Evolutionary conservation across 805 yeast genomes (phyloP).

Genomic region (Starmerella apicola): DNA sequence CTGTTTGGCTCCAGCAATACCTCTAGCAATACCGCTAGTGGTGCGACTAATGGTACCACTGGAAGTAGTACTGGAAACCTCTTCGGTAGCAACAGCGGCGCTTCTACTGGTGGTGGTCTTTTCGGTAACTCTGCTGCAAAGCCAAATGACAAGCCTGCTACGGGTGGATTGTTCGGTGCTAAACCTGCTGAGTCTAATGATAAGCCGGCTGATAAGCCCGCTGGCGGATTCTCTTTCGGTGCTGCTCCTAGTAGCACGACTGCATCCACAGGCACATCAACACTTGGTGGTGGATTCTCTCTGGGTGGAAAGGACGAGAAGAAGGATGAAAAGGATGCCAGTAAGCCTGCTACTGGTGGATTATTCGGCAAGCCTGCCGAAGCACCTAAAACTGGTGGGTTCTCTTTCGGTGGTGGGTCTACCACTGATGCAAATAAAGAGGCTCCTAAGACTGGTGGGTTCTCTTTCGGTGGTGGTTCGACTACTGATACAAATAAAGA

Average conservation of each 20-base stretch:
- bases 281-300: background rate
- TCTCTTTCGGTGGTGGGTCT: no score
- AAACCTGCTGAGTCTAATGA: conserved; percentile 8
- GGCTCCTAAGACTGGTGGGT: no score
- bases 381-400: no score
- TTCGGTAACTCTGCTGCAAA: background rate
- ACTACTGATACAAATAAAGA: conserved; percentile 14
- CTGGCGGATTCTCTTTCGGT: conserved; percentile 25
- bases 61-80: conserved; percentile 1
- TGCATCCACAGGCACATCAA: background rate
- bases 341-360: no score
- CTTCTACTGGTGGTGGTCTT: background rate
- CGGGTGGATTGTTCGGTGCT: conserved; percentile 14
- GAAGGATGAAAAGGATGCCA: no score
- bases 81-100: conserved; percentile 6
- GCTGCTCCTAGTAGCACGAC: conserved; percentile 1
- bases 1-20: conserved; percentile 10
- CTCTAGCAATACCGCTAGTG: background rate
- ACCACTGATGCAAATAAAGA: conserved; percentile 12
- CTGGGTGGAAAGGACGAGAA: no score
- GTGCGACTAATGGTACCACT: background rate
- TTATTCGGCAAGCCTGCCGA: no score
- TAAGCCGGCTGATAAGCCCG: conserved; percentile 5
- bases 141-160: conserved; percentile 11
- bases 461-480: no score